Evolutionary conservation across 2,329 filamentous ascomycete genomes (phyloP).

Genomic region (Trichoderma harzianum): DNA sequence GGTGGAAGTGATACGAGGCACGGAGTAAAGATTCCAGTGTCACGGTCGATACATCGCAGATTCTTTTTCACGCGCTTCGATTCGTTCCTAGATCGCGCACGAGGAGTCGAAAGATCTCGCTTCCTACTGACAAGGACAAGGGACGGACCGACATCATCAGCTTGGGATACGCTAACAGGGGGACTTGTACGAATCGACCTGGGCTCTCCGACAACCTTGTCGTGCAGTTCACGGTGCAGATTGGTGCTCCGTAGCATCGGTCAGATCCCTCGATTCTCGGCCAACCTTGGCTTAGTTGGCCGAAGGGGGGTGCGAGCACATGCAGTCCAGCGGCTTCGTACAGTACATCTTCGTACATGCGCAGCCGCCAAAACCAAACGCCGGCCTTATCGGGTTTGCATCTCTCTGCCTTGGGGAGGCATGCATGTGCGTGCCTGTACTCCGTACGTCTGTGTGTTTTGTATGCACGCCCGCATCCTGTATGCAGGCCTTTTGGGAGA

Average conservation of each 20-base stretch:
- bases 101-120: slow-evolving; percentile 18
- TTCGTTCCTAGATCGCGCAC: slow-evolving; percentile 18
- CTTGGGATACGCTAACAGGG: slow-evolving; percentile 5
- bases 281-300: slow-evolving; percentile 17
- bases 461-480: not conserved
- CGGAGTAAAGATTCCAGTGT: not conserved
- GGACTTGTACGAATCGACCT: not conserved
- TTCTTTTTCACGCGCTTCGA: not conserved
- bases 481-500: slow-evolving; percentile 10
- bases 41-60: not conserved
- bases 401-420: not conserved
- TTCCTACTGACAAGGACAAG: slow-evolving; percentile 18
- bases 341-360: not conserved
- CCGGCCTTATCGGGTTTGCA: slow-evolving; percentile 1
- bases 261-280: slow-evolving; percentile 18
- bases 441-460: not conserved
- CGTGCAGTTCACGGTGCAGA: slow-evolving; percentile 1
- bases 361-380: not conserved
- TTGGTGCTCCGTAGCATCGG: slow-evolving; percentile 10
- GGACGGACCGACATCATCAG: slow-evolving; percentile 12
- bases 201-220: slow-evolving; percentile 3
- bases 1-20: not conserved
- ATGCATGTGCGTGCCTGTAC: slow-evolving; percentile 1
- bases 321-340: not conserved
- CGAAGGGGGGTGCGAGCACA: slow-evolving; percentile 12